Base-by-base conservation (phyloP, 768 basidiomycete species). In the Rubroboletus pulcherrimus region DNA sequence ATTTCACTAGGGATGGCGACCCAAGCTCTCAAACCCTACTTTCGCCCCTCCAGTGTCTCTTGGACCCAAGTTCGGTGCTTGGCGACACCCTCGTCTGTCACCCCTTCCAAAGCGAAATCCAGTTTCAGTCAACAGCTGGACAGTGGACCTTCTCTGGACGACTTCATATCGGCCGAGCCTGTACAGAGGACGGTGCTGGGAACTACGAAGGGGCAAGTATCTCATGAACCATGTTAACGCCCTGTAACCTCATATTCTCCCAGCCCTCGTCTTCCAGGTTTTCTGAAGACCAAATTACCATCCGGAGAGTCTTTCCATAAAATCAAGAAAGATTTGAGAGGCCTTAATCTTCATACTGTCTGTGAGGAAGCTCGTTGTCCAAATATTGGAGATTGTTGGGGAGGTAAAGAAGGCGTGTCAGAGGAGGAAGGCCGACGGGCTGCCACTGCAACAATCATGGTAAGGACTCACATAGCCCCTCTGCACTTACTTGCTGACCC, bases 311-410 rank as follows among this genome's bases (percentile, higher is more conserved):
- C 94, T 2, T 99, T 88, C 71, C 87, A 83, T 60, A 91, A 85
- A 66, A 98, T 99, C 60, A 98, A 96, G 81, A 91, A 88, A 62
- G 97, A 99, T 72, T 79, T 99, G 14, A 79, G 97, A 50, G 96
- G 95, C 2, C 81, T 99, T 2, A 83, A 83, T 8, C 77, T 99
- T 46, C 93, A 97, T 66, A 99, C 97, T 0, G 97, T 99, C 2
- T 99, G 97, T 66, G 97, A 99, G 73, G 97, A 99, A 71, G 97
- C 97, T 35, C 82, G 95, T 59, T 99, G 97, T 77, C 97, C 97
- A 0, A 99, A 99, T 66, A 98, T 99, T 53, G 97, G 96, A n/a
- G 96, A 98, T 66, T 99, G 97, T 66, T 99, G 97, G 97, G 93
- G 97, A 40, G 94, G 94, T 9, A 86, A 85, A 64, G 77, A 81